Conservation (phyloP, 2,329 filamentous ascomycete genomes). For the Stagonosporopsis chrysanthemi region DNA sequence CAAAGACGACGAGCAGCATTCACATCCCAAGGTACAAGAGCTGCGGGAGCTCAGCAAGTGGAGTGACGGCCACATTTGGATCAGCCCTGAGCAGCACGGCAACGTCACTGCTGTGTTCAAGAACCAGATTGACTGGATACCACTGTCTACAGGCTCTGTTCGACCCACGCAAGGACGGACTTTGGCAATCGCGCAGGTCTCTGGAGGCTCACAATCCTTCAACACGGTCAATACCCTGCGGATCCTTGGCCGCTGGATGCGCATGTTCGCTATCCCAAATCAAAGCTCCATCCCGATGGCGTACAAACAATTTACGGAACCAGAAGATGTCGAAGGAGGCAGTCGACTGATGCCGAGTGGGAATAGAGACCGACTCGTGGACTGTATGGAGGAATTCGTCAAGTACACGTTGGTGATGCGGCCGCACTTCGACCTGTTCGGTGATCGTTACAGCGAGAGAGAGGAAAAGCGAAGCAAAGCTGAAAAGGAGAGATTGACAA, state of each 20-base stretch:
- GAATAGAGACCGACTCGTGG: conserved; percentile 67
- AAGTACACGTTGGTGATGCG: conserved; percentile 73
- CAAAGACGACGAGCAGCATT: conserved; percentile 68
- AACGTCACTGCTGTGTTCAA: conserved; percentile 70
- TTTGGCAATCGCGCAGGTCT: conserved; percentile 68
- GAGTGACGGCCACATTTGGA: conserved; percentile 73
- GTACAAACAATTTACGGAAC: conserved; percentile 66
- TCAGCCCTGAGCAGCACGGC: conserved; percentile 72
- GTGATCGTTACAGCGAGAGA: conserved; percentile 69
- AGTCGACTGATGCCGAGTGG: conserved; percentile 62
- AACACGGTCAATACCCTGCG: conserved; percentile 72
- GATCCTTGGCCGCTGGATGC: conserved; percentile 73
- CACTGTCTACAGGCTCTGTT: conserved; percentile 66
- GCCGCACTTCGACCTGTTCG: conserved; percentile 66
- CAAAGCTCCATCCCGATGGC: conserved; percentile 70
- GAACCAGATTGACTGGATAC: conserved; percentile 76
- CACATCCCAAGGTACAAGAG: conserved; percentile 68
- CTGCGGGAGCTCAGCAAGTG: conserved; percentile 66
- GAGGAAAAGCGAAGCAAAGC: conserved; percentile 49
- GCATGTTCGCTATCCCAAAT: conserved; percentile 73
- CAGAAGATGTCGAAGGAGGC: conserved; percentile 54
- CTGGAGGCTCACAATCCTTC: conserved; percentile 71
- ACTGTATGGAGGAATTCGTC: conserved; percentile 75
- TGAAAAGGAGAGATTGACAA: conserved; percentile 15
- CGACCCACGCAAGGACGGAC: conserved; percentile 72